Evolutionary conservation across 495 filamentous ascomycete genomes (phyloP).

Genomic region (Trichoderma virens): DNA sequence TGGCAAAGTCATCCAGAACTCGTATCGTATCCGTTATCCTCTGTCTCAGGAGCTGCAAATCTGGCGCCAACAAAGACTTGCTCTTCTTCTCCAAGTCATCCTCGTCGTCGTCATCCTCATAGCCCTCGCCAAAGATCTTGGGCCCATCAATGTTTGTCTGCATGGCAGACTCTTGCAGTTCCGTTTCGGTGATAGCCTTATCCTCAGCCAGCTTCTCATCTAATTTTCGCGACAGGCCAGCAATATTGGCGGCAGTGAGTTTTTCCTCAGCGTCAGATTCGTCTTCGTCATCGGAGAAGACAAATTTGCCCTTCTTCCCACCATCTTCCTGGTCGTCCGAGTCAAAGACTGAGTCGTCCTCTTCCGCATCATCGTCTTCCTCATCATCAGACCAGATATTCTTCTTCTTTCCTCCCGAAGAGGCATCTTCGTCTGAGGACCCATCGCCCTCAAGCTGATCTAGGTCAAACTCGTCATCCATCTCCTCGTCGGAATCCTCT

Average conservation of each 20-base stretch:
- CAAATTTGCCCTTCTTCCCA: conserved; percentile 51
- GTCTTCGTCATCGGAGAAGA: conserved; percentile 95
- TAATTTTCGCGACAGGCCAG: conserved; percentile 73
- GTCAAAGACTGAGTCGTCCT: conserved; percentile 61
- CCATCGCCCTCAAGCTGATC: conserved; percentile 47
- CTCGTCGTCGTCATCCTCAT: conserved; percentile 40
- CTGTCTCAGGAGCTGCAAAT: conserved; percentile 81
- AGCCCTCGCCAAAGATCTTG: conserved; percentile 61
- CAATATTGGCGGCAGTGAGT: conserved; percentile 93
- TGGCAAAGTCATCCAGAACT: conserved; percentile 79
- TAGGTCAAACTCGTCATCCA: conserved; percentile 40
- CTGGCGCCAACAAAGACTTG: conserved; percentile 60
- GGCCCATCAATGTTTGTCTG: conserved; percentile 94
- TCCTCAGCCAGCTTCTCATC: conserved; percentile 62
- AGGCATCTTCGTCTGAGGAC: conserved; percentile 30
- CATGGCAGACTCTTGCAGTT: conserved; percentile 78
- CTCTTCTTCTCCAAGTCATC: conserved; percentile 37
- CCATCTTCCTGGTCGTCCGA: conserved; percentile 61
- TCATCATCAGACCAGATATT: conserved; percentile 25
- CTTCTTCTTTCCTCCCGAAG: conserved; percentile 1
- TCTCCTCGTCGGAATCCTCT: conserved; percentile 42
- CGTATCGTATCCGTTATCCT: conserved; percentile 91
- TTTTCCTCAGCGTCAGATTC: conserved; percentile 82
- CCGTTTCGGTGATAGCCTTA: conserved; percentile 68
- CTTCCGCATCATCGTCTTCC: conserved; percentile 36